Evolutionary conservation across 1,139 yeast genomes (phyloP).

Genomic region (Suhomyces anneliseae): DNA sequence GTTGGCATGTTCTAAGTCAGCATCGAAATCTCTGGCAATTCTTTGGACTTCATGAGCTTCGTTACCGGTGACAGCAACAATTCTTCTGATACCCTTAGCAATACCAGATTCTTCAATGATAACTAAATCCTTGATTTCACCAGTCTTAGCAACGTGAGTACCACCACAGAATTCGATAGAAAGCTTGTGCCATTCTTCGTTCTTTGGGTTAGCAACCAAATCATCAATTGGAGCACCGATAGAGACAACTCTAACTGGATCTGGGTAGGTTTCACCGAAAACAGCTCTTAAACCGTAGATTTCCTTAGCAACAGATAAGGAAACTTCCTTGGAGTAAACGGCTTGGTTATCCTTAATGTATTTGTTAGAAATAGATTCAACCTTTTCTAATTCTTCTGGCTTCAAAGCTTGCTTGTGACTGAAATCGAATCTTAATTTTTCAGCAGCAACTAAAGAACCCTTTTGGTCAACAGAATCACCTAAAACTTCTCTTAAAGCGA

Average conservation of each 20-base stretch:
- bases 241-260: slow-evolving; percentile 96
- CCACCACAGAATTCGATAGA: slow-evolving; percentile 99
- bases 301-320: slow-evolving; percentile 66
- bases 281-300: slow-evolving; percentile 93
- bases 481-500: slow-evolving; percentile 78
- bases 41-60: slow-evolving; percentile 90
- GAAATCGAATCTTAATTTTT: slow-evolving; percentile 93
- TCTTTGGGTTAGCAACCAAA: slow-evolving; percentile 66
- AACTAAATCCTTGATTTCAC: slow-evolving; percentile 89
- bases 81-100: slow-evolving; percentile 97
- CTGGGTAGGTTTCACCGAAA: slow-evolving; percentile 98
- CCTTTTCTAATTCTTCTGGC: slow-evolving; percentile 65
- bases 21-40: slow-evolving; percentile 69
- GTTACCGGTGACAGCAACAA: slow-evolving; percentile 92
- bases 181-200: slow-evolving; percentile 68
- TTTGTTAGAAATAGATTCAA: slow-evolving; percentile 73
- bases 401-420: slow-evolving; percentile 84
- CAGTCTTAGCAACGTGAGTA: slow-evolving; percentile 90
- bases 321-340: slow-evolving; percentile 83
- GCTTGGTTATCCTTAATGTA: slow-evolving; percentile 67
- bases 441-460: slow-evolving; percentile 95
- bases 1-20: slow-evolving; percentile 57
- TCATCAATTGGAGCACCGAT: slow-evolving; percentile 91
- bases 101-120: slow-evolving; percentile 94
- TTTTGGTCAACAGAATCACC: slow-evolving; percentile 92